Conservation (phyloP, 192 early-diverging fungal species). For the Lunasporangiospora selenospora region DNA sequence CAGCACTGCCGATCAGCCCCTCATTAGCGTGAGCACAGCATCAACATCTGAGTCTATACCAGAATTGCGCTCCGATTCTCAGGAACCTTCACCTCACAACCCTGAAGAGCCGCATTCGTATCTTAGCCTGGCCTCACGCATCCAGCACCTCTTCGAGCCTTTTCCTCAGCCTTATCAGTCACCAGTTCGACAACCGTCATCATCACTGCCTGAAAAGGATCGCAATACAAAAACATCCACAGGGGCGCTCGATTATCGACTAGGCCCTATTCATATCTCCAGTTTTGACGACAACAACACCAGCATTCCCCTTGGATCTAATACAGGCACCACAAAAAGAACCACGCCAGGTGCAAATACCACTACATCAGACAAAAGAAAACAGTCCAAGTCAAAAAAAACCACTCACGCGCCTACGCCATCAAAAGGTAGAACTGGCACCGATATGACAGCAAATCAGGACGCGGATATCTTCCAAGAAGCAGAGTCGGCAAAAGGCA, state of each 20-base stretch:
- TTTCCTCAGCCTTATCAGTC: constrained; percentile 11
- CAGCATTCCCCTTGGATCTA: not conserved
- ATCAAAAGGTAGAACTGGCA: too few relatives aligned
- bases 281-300: constrained; percentile 6
- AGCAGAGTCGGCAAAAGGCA: constrained; percentile 51
- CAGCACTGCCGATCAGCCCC: not conserved
- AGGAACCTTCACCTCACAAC: not conserved
- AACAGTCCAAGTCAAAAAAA: constrained; percentile 7
- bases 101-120: not conserved
- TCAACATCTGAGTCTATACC: not conserved
- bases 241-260: constrained; percentile 15
- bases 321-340: too few relatives aligned
- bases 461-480: constrained; percentile 3
- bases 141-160: constrained; percentile 18
- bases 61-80: not conserved
- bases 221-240: not conserved
- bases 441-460: not conserved
- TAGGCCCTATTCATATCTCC: constrained; percentile 18
- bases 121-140: not conserved
- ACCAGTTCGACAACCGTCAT: not conserved
- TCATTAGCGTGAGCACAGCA: not conserved
- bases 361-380: not conserved
- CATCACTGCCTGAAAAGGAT: not conserved
- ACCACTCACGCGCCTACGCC: constrained; percentile 5
- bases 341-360: not conserved